Evolutionary conservation across 805 yeast species (phyloP), one percentile per base, ranked within the genome.

Genomic region (Teunomyces cretensis): DNA sequence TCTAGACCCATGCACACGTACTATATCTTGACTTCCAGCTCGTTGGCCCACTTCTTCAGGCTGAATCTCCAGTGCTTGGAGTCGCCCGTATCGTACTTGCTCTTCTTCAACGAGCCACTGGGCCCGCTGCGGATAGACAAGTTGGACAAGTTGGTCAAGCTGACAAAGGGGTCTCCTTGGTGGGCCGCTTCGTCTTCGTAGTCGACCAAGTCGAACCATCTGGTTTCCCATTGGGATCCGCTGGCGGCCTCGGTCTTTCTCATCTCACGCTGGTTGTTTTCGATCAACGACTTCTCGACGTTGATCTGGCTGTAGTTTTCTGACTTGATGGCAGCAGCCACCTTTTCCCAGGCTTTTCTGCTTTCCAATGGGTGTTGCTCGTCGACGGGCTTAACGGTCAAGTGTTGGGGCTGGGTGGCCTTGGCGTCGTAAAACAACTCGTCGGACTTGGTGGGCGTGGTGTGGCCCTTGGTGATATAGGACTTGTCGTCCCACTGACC

Each of bases 401-500:
- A 71, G 37, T 75, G 80, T 50, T 81, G 82, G 4, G 84, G 77
- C 28, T 67, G 63, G 28, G 68, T 62, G 35, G 66, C 67, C 33
- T 62, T 60, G 2, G 89, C 86, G 62, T 86, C 88, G 60, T 83
- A 84, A 59, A 87, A 87, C 28, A 81, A 55, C 32, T 70, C 76
- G 15, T 72, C 67, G 39, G 76, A 73, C 31, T 74, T 60, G 2
- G 75, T 47, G 14, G 74, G 72, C 8, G 80, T 64, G 19, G 69
- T 60, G 6, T 72, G 56, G 47, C 89, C 91, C 61, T 79, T 76
- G 50, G 68, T 71, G 52, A 88, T 82, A 56, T 72, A 76, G 13
- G 92, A 85, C 52, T 72, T 70, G 27, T 85, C 92, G 12, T 94
- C 83, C 99, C 98, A 94, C 72, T 90, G 97, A 39, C 99, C 99